Evolutionary conservation across 1,284 basidiomycete species (phyloP), one percentile per base, ranked within the genome.

Genomic region (Takashimella tepidaria): DNA sequence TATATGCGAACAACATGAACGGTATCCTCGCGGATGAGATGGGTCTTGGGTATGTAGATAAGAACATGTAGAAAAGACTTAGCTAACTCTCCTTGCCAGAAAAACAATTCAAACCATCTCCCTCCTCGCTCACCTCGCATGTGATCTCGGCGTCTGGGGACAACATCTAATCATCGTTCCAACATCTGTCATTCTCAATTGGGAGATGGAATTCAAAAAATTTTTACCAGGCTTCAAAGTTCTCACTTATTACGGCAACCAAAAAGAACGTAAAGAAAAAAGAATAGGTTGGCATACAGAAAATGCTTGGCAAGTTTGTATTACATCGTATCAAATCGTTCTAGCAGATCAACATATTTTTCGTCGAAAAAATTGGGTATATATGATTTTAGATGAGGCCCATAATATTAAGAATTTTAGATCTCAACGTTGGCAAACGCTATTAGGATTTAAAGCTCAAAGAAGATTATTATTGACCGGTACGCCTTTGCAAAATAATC

Each of bases 201-300:
- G 93, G 93, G 93, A 96, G 73, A 95, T 97, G 88, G 93, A 97
- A 73, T 97, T 97, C 80, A 96, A 97, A 76, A 96, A 96, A 76
- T 97, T 97, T 70, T 79, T 97, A 2, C 93, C 93, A 0, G 93
- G 92, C 1, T 93, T 97, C 81, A 88, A 85, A 64, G 84, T 90
- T 53, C 79, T 98, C 37, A 89, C 89, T 55, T 98, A 97, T 76
- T 92, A 96, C 67, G 93, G 93, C 25, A 84, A 81, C 46, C 87
- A 88, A 53, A 92, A 91, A 74, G 89, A 92, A 55, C 86, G 93
- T 49, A 95, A 93, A 72, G 92, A 96, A 63, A 84, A 95, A 46
- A 85, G 93, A 10, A 83, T 89, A 57, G 95, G 95, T 11, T 98
- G 95, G 95, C 87, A 88, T 68, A 88, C 91, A 57, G 89, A 89